These are phyloP conservation scores for Helicocarpus griseus DNA, from an alignment of 2,329 filamentous ascomycete genomes.

Conservation along the genomic window DNA sequence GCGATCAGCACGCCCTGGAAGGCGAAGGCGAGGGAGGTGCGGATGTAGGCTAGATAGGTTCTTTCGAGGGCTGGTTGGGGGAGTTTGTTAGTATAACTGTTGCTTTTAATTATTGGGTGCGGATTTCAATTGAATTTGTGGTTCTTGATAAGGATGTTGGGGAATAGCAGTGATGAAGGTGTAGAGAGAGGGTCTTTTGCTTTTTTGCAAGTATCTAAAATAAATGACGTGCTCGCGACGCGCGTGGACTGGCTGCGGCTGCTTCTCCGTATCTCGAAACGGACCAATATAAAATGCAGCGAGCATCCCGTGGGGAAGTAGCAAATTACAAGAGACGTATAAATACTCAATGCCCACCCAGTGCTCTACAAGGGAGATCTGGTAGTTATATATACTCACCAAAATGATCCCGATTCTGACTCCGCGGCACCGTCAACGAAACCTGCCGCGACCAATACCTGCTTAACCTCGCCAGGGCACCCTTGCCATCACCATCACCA, in stretches of 20 bases:
- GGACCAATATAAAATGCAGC: too few species aligned
- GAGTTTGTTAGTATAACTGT: not conserved
- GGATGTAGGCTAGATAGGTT: conserved; percentile 64
- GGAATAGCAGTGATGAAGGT: not conserved
- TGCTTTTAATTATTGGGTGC: too few species aligned
- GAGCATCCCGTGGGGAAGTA: too few species aligned
- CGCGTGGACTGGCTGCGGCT: not conserved
- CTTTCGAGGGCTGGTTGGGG: conserved; percentile 54
- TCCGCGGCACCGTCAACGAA: conserved; percentile 28
- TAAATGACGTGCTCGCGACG: not conserved
- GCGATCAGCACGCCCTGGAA: conserved; percentile 57
- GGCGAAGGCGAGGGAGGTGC: conserved; percentile 59
- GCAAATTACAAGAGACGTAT: not conserved
- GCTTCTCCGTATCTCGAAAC: not conserved
- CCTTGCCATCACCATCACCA: conserved; percentile 23
- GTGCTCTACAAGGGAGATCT: too few species aligned
- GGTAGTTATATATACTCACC: conserved; percentile 18
- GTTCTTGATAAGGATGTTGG: too few species aligned
- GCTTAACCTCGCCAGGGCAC: conserved; percentile 55
- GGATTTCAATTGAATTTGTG: too few species aligned
- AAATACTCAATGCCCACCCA: too few species aligned
- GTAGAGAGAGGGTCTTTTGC: not conserved
- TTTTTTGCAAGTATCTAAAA: not conserved
- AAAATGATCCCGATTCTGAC: conserved; percentile 33
- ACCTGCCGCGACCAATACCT: conserved; percentile 68